Evolutionary conservation across 2,329 filamentous ascomycete genomes (phyloP).

Genomic region (Claviceps quebecensis): DNA sequence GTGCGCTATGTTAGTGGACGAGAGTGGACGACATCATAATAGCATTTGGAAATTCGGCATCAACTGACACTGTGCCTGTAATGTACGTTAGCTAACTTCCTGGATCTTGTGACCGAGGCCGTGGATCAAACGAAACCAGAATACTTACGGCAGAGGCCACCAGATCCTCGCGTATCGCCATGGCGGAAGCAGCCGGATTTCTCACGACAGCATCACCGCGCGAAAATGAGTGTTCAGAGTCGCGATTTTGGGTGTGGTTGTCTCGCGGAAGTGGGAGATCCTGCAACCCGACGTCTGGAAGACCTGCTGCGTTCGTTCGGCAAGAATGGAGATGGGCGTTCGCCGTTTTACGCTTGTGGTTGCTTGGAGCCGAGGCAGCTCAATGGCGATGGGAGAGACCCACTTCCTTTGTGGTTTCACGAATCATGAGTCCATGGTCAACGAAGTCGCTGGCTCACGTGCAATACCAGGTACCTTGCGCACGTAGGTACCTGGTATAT

Average conservation of each 20-base stretch:
- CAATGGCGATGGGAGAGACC: neutral
- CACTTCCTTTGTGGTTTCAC: too few species aligned
- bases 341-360: too few species aligned
- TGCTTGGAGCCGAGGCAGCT: conserved; percentile 18
- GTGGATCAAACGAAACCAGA: neutral
- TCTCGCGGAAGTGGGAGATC: conserved; percentile 8
- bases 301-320: conserved; percentile 10
- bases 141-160: conserved; percentile 60
- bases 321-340: conserved; percentile 3
- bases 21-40: too few species aligned
- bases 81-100: conserved; percentile 1
- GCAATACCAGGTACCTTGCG: too few species aligned
- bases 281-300: neutral
- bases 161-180: conserved; percentile 88
- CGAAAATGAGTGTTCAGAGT: neutral
- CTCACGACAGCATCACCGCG: conserved; percentile 13
- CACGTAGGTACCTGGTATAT: too few species aligned
- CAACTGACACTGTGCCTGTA: conserved; percentile 29
- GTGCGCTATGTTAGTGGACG: conserved; percentile 4
- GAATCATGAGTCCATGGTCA: neutral
- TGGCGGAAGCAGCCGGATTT: conserved; percentile 23
- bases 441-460: conserved; percentile 12
- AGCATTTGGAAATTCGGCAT: neutral
- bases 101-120: neutral
- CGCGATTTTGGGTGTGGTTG: neutral